These are phyloP conservation scores for Cymbopogon citratus DNA, from an alignment of 176 grass and related monocot species.

Conservation along the genomic window DNA sequence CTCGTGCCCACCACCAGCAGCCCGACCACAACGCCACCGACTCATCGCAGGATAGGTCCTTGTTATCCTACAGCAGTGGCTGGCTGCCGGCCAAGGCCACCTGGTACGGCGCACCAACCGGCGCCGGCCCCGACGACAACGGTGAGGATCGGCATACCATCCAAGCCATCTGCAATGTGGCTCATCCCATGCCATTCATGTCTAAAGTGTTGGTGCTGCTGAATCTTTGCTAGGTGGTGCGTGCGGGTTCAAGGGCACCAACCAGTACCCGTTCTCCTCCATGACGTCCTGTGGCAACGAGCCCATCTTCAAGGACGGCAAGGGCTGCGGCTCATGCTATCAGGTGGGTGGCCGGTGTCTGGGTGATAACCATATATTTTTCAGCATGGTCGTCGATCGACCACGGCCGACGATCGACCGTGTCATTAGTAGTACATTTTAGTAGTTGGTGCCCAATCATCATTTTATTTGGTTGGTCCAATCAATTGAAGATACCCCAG, in stretches of 20 bases:
- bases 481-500: not conserved
- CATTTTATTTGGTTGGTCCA: not conserved
- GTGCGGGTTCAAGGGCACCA: constrained; percentile 41
- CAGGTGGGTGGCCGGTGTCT: not conserved
- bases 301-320: constrained; percentile 35
- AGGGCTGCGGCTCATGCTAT: constrained; percentile 52
- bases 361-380: not conserved
- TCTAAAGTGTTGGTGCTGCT: not conserved
- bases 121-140: constrained; percentile 54
- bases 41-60: not conserved
- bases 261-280: constrained; percentile 32
- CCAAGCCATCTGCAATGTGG: no score
- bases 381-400: not conserved
- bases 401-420: not conserved
- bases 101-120: constrained; percentile 61
- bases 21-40: constrained; percentile 1
- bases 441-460: not conserved
- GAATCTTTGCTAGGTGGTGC: constrained; percentile 37
- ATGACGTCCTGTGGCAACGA: constrained; percentile 49
- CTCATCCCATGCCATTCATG: not conserved
- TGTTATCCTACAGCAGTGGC: not conserved
- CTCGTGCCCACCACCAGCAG: not conserved
- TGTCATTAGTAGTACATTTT: not conserved
- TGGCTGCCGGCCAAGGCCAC: constrained; percentile 52
- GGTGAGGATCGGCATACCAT: not conserved